Evolutionary conservation across 371 early-diverging fungal genomes (phyloP), one percentile per base, ranked within the genome.

Genomic region (Zychaea mexicana): DNA sequence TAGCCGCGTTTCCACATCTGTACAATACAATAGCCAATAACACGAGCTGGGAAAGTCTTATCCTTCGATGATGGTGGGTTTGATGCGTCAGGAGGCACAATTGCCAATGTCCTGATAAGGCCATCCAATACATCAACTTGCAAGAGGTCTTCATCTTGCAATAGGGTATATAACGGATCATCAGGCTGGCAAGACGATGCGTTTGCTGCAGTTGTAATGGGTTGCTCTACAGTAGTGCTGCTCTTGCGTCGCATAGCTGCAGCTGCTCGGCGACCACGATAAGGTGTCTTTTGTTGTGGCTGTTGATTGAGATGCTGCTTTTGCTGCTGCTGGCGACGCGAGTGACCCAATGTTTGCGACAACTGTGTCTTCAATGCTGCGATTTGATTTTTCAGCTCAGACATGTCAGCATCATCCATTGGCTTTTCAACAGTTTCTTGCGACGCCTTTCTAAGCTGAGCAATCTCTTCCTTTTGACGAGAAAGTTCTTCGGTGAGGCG

Each of bases 121-220:
- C 89, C 89, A 52, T 90, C 89, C 52, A 95, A 73, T n/a, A 96
- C 83, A 74, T 95, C 96, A 31, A 90, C 95, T 30, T 90, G 83
- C 55, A 92, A 88, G 26, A 95, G 81, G 0, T 83, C 84, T 62
- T 94, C 94, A 66, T 77, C 77, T 60, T 81, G 79, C 12, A 87
- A 69, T 5, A 70, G 57, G 28, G 39, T 42, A 62, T 55, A 62
- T 30, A 62, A 38, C 39, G 54, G 55, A n/a, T 62, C 53, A 31
- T 55, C 52, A 27, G 62, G 52, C 13, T 33, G 31, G 5, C 30
- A 24, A 21, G 28, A 13, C 7, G 61, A 19, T 3, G 30, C 22
- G 6, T 52, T 60, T 33, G 52, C 27, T 7, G 38, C 17, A 19
- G 30, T 17, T 17, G 53, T 52, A 52, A 24, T 22, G 6, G 4